Percentiles rank a stretch among this genome's conserved stretches.
These are phyloP conservation scores for Morella rubra DNA, from an alignment of 306 rosid species.

Conservation along the genomic window DNA sequence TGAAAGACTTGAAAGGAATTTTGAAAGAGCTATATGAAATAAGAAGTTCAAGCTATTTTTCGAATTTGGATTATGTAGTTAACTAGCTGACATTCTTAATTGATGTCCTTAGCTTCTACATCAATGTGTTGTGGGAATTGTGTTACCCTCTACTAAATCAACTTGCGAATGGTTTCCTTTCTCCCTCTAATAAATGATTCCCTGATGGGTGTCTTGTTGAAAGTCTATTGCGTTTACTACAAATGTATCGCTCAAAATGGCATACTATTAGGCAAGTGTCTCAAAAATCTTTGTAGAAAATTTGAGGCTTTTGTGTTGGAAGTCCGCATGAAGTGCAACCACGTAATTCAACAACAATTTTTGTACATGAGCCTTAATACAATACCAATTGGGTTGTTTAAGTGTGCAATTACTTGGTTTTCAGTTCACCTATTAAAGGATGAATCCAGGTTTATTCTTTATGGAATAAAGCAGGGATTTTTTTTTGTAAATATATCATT, in stretches of 20 bases:
- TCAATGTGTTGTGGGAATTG: conserved; percentile 70
- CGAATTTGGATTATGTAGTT: conserved; percentile 58
- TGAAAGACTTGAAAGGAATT: conserved; percentile 59
- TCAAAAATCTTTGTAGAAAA: conserved; percentile 64
- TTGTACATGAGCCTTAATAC: conserved; percentile 66
- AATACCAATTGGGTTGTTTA: conserved; percentile 92
- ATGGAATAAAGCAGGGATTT: conserved; percentile 43
- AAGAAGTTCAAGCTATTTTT: conserved; percentile 41
- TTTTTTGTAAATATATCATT: conserved; percentile 47
- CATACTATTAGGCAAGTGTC: conserved; percentile 40
- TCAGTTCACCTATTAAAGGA: conserved; percentile 70
- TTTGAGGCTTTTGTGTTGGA: conserved; percentile 55
- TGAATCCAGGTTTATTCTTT: conserved; percentile 58
- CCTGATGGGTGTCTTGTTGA: conserved; percentile 48
- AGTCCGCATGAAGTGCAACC: conserved; percentile 54
- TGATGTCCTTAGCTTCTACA: conserved; percentile 71
- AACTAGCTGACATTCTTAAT: conserved; percentile 66
- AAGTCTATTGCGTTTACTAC: conserved; percentile 59
- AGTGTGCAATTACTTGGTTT: conserved; percentile 78
- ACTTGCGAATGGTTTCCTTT: conserved; percentile 33
- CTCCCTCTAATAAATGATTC: conserved; percentile 44
- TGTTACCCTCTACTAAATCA: conserved; percentile 55
- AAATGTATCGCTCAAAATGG: conserved; percentile 39
- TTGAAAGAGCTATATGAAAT: conserved; percentile 56
- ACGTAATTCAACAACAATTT: conserved; percentile 61